Base-by-base conservation (phyloP, 352 stramenopile species). In the Phytophthora litchii region DNA sequence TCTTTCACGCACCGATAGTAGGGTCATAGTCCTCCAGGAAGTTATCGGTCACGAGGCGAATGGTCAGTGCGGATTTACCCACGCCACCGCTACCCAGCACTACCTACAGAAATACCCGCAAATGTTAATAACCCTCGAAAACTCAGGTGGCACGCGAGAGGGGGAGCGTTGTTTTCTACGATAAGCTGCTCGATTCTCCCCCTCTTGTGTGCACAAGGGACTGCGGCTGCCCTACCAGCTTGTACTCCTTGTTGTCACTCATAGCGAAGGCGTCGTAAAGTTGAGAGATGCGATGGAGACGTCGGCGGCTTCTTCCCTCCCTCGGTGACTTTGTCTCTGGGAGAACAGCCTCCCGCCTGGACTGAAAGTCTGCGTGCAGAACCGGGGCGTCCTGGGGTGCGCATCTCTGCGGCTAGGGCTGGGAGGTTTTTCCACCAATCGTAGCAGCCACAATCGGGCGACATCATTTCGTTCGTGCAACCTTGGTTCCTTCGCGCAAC, bases 1-100 rank as follows among this genome's bases (percentile, higher is more conserved):
- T 9, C 10, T 12, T 34, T 12, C 8, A 57, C 74, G 51, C 61
- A 92, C 86, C 86, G 61, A 97, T 96, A 23, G 90, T 97, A 21
- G 90, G 90, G 68, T 97, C 90, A 80, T 96, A 97, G 73, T 97
- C 88, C 63, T 96, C 88, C n/a, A 97, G 69, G 61, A 96, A 97
- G 67, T 95, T 94, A 61, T 96, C 90, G 13, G 86, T 93, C 62
- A 97, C 86, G 43, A 97, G 86, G n/a, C 90, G 86, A 61, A 96
- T 94, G 41, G 89, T 96, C n/a, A 97, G 74, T 53, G 90, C 90
- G 25, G 86, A 96, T 76, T 97, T 97, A 60, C 90, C 90, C 21
- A 97, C 90, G 64, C 90, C 90, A 64, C 90, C 90, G 58, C 85
- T 93, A 48, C 90, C 90, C 47, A 97, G 71, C 52, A 97, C 89